A percentile compares a stretch with the other conserved stretches of the same genome.
These are phyloP conservation scores for Metarhizium sp. DNA, from an alignment of 2,329 filamentous ascomycete genomes.

Conservation along the genomic window DNA sequence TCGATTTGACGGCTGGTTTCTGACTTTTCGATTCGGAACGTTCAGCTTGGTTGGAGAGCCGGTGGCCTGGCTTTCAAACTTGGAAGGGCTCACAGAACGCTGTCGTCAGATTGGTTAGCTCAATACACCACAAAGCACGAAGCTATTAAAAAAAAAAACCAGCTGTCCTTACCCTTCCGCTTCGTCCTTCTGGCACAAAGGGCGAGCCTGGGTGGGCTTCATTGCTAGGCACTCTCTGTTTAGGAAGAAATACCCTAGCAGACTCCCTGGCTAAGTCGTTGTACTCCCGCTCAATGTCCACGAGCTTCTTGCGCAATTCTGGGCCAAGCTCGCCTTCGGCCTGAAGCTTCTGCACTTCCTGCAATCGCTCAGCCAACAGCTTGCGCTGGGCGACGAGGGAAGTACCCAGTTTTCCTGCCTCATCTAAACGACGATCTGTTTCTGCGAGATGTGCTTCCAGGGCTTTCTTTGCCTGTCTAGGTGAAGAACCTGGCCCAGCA, in stretches of 20 bases:
- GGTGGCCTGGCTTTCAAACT: slow-evolving; percentile 76
- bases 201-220: slow-evolving; percentile 46
- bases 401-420: slow-evolving; percentile 82
- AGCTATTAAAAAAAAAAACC: background rate
- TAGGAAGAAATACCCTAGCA: slow-evolving; percentile 77
- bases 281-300: slow-evolving; percentile 88
- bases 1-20: slow-evolving; percentile 81
- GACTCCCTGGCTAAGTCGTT: slow-evolving; percentile 88
- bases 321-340: slow-evolving; percentile 70
- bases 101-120: slow-evolving; percentile 21
- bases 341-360: slow-evolving; percentile 73
- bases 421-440: slow-evolving; percentile 82
- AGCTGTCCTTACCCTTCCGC: slow-evolving; percentile 39
- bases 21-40: slow-evolving; percentile 76
- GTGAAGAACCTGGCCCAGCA: slow-evolving; percentile 66
- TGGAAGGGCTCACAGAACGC: slow-evolving; percentile 63
- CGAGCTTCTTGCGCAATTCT: slow-evolving; percentile 72
- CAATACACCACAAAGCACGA: background rate
- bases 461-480: slow-evolving; percentile 77
- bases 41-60: slow-evolving; percentile 83
- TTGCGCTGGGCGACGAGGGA: slow-evolving; percentile 80
- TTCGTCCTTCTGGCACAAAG: slow-evolving; percentile 41
- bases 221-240: slow-evolving; percentile 68
- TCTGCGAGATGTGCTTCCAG: slow-evolving; percentile 87
- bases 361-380: slow-evolving; percentile 70